Conservation (phyloP, 2,329 filamentous ascomycete genomes). For the Aspergillus sp. region DNA sequence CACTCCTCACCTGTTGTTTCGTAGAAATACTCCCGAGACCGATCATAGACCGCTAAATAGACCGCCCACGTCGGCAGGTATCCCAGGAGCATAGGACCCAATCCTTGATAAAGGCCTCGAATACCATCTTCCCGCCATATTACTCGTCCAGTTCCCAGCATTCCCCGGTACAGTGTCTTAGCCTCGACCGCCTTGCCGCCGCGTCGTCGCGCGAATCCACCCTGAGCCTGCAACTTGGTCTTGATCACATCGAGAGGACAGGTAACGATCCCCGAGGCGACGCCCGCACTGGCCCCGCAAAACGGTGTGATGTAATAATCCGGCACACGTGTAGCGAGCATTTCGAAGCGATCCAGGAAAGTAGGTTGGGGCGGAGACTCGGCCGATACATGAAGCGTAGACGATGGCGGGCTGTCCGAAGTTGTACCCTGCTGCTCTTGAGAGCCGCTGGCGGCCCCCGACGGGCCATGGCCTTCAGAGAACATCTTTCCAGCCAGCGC, state of each 20-base stretch:
- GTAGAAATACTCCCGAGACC: conserved; percentile 73
- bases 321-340: conserved; percentile 53
- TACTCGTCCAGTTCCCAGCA: conserved; percentile 79
- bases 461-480: conserved; percentile 46
- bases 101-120: conserved; percentile 85
- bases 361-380: conserved; percentile 32
- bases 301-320: conserved; percentile 72
- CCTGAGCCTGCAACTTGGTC: conserved; percentile 95
- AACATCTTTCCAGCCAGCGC: conserved; percentile 46
- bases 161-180: conserved; percentile 72
- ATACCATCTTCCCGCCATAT: conserved; percentile 90
- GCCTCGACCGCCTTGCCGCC: conserved; percentile 45
- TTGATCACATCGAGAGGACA: conserved; percentile 99
- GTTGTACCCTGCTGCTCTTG: conserved; percentile 31
- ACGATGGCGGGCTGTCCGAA: conserved; percentile 25
- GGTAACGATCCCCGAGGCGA: conserved; percentile 90
- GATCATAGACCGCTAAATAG: conserved; percentile 95
- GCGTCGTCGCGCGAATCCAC: conserved; percentile 65
- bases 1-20: conserved; percentile 62
- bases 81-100: conserved; percentile 91
- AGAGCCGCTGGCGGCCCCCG: conserved; percentile 35
- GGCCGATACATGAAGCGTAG: conserved; percentile 29
- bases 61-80: conserved; percentile 98
- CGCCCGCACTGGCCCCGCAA: conserved; percentile 83
- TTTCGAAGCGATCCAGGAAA: conserved; percentile 41